Base-by-base conservation (phyloP, 1,284 basidiomycete species). In the Melampsora abietis-canadensis region DNA sequence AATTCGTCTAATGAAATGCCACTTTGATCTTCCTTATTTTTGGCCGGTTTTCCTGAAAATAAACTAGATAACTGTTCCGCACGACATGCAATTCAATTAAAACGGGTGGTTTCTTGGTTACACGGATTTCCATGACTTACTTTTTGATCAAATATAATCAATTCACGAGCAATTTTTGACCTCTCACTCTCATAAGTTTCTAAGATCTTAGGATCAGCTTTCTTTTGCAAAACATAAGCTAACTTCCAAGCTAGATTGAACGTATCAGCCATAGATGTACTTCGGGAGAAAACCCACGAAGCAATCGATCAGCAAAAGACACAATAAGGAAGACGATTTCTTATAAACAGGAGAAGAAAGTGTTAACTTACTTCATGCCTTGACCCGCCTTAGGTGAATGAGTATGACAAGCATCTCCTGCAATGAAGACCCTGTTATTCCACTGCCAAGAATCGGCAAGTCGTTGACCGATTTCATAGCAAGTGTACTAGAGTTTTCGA, bases 231-330 rank as follows among this genome's bases (percentile, higher is more conserved):
- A 24, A 91, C 90, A 68, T 89, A 86, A 0, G 84, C 84, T 57
- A 93, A 79, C 80, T 92, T 92, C 90, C 90, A 92, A 2, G 85
- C 88, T 88, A 92, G 84, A 78, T 92, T 92, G 77, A 90, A 90
- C 14, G 88, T 87, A 76, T 83, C 82, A 76, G 83, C 81, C 78
- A 83, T 81, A 54, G 81, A 81, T 63, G 82, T 83, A 78, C 82
- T 83, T 27, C 4, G 8, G 8, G 4, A 19, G 15, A 57, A n/a
- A 24, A 10, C 7, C 2, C 60, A n/a, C 12, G 8, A 57, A 14
- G 54, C 48, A 81, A 66, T 51, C 27, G 51, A 54, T 57, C 54
- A 54, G 54, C 6, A 44, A 24, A 31, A 76, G 19, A 27, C 67
- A n/a, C 24, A 10, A 15, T 14, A 30, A 27, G n/a, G 6, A 37